Conservation (phyloP, 2,329 filamentous ascomycete species). For the Aspergillus glaucus region DNA sequence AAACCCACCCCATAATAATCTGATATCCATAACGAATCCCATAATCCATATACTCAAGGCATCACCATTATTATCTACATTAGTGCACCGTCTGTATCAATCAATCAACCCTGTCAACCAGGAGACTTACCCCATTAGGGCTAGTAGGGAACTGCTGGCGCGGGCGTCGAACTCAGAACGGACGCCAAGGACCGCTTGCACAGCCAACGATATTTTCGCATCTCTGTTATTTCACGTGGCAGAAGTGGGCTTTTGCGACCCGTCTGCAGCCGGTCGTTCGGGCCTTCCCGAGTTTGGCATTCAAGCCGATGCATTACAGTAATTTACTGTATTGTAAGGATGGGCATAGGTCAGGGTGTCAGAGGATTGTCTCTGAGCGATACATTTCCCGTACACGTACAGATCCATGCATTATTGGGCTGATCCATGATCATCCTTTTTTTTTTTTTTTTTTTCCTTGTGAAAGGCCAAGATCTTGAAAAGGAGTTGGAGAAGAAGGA, state of each 20-base stretch:
- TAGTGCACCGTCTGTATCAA: too few species aligned
- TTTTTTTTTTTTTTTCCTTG: too few species aligned
- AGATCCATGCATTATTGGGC: not conserved
- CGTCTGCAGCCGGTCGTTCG: constrained; percentile 13
- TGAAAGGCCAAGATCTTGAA: not conserved
- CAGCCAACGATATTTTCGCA: not conserved
- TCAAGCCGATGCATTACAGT: constrained; percentile 19
- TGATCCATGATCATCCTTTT: not conserved
- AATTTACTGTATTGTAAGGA: not conserved
- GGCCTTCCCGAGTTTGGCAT: constrained; percentile 25
- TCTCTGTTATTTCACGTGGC: constrained; percentile 20
- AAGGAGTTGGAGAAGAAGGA: not conserved
- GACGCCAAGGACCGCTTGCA: not conserved
- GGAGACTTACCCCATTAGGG: too few species aligned
- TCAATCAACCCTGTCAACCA: too few species aligned
- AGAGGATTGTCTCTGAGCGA: not conserved
- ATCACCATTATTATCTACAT: too few species aligned
- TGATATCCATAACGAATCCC: too few species aligned
- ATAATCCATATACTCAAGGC: too few species aligned
- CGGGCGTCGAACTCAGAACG: constrained; percentile 10
- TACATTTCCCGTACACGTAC: too few species aligned
- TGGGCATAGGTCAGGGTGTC: not conserved
- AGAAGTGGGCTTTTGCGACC: constrained; percentile 10
- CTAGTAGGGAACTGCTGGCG: constrained; percentile 18
- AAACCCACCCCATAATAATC: too few species aligned